phyloP scores from a whole-genome alignment of 441 rosid species.

The Isatis lusitanica region DNA sequence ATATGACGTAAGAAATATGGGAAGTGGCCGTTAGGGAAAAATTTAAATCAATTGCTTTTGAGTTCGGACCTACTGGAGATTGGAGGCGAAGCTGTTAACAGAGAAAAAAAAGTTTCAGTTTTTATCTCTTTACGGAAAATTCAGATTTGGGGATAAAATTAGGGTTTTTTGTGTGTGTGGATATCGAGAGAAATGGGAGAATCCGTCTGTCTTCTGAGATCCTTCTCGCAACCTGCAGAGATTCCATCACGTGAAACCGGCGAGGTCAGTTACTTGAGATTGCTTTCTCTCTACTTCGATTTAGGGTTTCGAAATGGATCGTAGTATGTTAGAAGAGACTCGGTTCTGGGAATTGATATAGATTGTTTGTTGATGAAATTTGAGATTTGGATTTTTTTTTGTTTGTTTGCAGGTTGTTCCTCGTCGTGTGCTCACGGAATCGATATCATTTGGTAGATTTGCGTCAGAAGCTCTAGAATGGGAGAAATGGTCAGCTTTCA shows the following conservation, averaged over 20 bases:
- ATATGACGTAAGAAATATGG: neutral
- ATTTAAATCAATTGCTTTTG: constrained; percentile 9
- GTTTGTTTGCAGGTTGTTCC: constrained; percentile 59
- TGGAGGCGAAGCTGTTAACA: constrained; percentile 6
- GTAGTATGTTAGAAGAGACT: neutral
- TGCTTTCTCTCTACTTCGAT: neutral
- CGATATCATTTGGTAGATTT: constrained; percentile 88
- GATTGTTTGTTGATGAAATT: neutral
- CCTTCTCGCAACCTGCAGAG: constrained; percentile 79
- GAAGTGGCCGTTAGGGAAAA: constrained; percentile 34
- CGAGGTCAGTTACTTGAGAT: constrained; percentile 48
- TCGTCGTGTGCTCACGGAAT: constrained; percentile 62
- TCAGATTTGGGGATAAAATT: constrained; percentile 24
- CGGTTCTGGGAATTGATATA: neutral
- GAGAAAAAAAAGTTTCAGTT: neutral
- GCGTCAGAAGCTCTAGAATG: constrained; percentile 77
- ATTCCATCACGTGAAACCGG: constrained; percentile 46
- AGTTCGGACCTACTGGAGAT: constrained; percentile 10
- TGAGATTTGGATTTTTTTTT: constrained; percentile 29
- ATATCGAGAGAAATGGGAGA: constrained; percentile 57
- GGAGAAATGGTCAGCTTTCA: constrained; percentile 95
- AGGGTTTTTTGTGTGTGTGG: constrained; percentile 14
- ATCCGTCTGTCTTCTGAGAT: constrained; percentile 68
- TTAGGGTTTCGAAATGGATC: neutral
- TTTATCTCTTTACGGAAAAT: neutral